Evolutionary conservation across 192 early-diverging fungal genomes (phyloP).

Genomic region (Podila horticola): DNA sequence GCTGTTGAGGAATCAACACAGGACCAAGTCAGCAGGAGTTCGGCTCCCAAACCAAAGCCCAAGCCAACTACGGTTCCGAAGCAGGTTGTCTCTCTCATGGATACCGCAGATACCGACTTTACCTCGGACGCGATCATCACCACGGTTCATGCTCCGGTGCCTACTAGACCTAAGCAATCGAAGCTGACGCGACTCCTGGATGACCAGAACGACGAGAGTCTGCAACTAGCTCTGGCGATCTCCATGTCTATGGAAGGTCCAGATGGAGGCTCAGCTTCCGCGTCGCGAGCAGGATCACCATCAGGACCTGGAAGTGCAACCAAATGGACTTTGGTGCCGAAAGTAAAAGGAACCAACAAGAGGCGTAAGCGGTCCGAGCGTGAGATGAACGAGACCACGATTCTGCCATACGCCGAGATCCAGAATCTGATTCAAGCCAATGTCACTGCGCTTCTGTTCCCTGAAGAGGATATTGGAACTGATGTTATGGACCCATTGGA

Average conservation of each 20-base stretch:
- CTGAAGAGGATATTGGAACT: constrained; percentile 2
- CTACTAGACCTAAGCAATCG: neutral
- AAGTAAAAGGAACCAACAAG: neutral
- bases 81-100: constrained; percentile 30
- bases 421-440: constrained; percentile 41
- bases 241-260: constrained; percentile 19
- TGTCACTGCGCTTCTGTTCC: constrained; percentile 34
- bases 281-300: constrained; percentile 5
- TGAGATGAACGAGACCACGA: constrained; percentile 31
- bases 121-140: constrained; percentile 41
- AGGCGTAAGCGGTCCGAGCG: constrained; percentile 17
- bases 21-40: neutral
- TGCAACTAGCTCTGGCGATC: constrained; percentile 41
- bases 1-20: neutral
- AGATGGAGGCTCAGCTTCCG: neutral
- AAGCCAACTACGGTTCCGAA: constrained; percentile 6
- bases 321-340: constrained; percentile 16
- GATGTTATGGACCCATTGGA: neutral
- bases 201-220: constrained; percentile 37
- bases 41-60: neutral
- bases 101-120: constrained; percentile 30
- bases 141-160: constrained; percentile 12
- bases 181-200: constrained; percentile 13
- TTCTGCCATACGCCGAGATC: constrained; percentile 30
- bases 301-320: neutral